These are phyloP conservation scores for Fusarium sarcochroum DNA, from an alignment of 2,329 filamentous ascomycete genomes.

Conservation along the genomic window DNA sequence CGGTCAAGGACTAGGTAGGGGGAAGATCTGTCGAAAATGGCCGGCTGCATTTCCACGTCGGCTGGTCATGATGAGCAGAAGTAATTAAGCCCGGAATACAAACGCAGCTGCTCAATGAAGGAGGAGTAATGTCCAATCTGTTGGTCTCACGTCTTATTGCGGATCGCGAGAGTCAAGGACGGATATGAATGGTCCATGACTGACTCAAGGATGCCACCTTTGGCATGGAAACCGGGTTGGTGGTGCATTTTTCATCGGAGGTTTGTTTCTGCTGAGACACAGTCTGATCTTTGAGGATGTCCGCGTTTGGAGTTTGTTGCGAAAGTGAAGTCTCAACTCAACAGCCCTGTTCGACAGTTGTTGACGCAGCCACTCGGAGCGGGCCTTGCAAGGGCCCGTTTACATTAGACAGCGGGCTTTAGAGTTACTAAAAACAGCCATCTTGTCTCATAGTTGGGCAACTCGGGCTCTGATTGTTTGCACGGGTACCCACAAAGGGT, in stretches of 20 bases:
- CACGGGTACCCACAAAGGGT: constrained; percentile 27
- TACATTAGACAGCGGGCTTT: constrained; percentile 7
- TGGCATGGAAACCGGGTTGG: constrained; percentile 1
- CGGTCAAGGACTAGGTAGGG: constrained; percentile 17
- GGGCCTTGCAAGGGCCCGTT: constrained; percentile 34
- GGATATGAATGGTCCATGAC: constrained; percentile 2
- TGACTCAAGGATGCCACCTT: background rate
- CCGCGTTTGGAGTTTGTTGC: constrained; percentile 1
- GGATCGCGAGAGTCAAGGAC: constrained; percentile 6
- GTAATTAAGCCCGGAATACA: background rate
- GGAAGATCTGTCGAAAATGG: constrained; percentile 31
- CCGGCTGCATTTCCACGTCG: constrained; percentile 22
- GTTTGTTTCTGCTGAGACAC: constrained; percentile 2
- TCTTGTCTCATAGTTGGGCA: constrained; percentile 30
- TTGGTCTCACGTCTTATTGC: constrained; percentile 5
- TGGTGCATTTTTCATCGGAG: background rate
- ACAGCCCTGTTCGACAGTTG: constrained; percentile 13
- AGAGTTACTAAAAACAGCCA: constrained; percentile 23
- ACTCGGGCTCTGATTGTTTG: constrained; percentile 28
- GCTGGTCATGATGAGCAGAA: background rate
- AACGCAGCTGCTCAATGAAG: background rate
- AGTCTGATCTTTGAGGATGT: background rate
- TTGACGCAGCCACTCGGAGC: constrained; percentile 24
- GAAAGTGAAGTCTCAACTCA: constrained; percentile 2
- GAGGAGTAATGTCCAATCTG: background rate